A percentile compares a stretch with the other conserved stretches of the same genome.
Conservation (phyloP, 2,329 filamentous ascomycete species). For the Colletotrichum sidae region DNA sequence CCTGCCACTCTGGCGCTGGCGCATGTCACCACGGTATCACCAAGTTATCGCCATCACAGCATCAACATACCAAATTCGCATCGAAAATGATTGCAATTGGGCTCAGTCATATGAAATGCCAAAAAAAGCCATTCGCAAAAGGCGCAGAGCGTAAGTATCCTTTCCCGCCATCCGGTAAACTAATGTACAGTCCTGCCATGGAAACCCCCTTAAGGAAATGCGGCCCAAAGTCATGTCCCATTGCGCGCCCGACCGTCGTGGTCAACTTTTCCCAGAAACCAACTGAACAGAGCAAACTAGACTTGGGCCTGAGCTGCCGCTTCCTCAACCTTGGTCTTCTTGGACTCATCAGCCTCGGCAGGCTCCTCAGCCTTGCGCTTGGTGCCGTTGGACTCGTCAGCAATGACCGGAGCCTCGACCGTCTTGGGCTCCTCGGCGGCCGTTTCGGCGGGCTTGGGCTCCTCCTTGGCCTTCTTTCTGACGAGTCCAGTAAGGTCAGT, state of each 20-base stretch:
- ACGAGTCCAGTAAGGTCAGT: conserved; percentile 81
- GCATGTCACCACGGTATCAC: conserved; percentile 6
- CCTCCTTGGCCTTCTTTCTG: conserved; percentile 72
- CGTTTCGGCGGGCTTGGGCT: conserved; percentile 39
- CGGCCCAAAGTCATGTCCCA: conserved; percentile 17
- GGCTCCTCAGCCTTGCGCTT: conserved; percentile 67
- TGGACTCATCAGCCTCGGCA: conserved; percentile 47
- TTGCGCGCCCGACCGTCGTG: neutral
- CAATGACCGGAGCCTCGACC: conserved; percentile 41
- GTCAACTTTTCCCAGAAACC: conserved; percentile 17
- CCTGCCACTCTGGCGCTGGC: neutral
- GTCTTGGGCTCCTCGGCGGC: conserved; percentile 41
- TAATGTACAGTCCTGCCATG: conserved; percentile 32
- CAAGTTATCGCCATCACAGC: neutral
- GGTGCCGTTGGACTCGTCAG: conserved; percentile 53
- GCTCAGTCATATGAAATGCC: conserved; percentile 8
- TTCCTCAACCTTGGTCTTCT: conserved; percentile 50
- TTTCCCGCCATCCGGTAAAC: conserved; percentile 12
- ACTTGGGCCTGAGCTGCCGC: conserved; percentile 38
- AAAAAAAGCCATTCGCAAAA: neutral
- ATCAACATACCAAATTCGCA: too few species aligned
- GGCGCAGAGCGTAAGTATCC: conserved; percentile 10
- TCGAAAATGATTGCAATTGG: conserved; percentile 9
- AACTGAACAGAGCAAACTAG: conserved; percentile 4
- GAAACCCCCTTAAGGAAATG: conserved; percentile 12